Conservation (phyloP, 768 basidiomycete species). For the Boletus huronensis region DNA sequence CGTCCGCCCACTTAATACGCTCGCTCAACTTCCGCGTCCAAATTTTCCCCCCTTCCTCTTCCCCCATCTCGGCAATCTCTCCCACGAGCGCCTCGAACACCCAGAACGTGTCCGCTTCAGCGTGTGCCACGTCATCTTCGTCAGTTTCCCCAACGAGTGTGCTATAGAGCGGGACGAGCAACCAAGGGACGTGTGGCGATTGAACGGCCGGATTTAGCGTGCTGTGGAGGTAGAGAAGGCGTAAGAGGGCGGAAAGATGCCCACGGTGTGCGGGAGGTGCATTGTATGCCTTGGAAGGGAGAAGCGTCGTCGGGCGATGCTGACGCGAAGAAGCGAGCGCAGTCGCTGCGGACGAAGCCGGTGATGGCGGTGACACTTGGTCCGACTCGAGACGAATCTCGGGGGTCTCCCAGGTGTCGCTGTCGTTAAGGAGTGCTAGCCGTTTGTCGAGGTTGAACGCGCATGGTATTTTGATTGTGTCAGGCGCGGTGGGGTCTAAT, state of each 20-base stretch:
- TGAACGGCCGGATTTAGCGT: slow-evolving; percentile 68
- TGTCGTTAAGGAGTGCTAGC: slow-evolving; percentile 41
- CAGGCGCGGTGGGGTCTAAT: slow-evolving; percentile 44
- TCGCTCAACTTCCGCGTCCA: slow-evolving; percentile 67
- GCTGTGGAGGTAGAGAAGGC: slow-evolving; percentile 69
- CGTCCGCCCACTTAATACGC: slow-evolving; percentile 58
- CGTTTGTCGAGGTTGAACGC: slow-evolving; percentile 55
- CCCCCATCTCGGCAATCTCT: slow-evolving; percentile 72
- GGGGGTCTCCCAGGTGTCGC: slow-evolving; percentile 29
- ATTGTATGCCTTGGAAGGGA: slow-evolving; percentile 44
- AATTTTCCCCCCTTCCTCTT: slow-evolving; percentile 54
- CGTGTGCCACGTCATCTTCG: slow-evolving; percentile 56
- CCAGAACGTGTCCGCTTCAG: slow-evolving; percentile 83
- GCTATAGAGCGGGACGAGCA: slow-evolving; percentile 67
- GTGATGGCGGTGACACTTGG: background rate
- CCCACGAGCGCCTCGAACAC: slow-evolving; percentile 70
- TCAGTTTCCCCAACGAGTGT: slow-evolving; percentile 61
- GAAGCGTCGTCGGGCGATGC: slow-evolving; percentile 40
- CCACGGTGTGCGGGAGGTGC: slow-evolving; percentile 50
- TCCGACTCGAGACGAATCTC: slow-evolving; percentile 39
- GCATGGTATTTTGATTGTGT: slow-evolving; percentile 45
- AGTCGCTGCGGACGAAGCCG: slow-evolving; percentile 35
- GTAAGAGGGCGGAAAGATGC: slow-evolving; percentile 62
- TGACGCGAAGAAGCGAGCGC: slow-evolving; percentile 25
- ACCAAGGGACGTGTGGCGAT: slow-evolving; percentile 64